Conservation (phyloP, 345 rosid species). For the Excoecaria cochinchinensis region DNA sequence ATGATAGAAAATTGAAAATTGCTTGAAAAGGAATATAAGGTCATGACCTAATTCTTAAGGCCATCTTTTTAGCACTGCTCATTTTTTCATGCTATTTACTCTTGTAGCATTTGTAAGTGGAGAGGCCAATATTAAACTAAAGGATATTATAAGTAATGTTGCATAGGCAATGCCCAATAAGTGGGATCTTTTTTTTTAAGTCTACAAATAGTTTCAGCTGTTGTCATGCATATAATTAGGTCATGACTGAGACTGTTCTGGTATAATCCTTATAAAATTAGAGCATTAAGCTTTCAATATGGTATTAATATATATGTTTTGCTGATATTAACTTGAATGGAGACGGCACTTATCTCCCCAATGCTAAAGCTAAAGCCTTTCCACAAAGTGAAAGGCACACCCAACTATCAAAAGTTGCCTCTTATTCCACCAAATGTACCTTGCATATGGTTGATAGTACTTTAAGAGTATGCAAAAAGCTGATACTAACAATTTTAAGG, state of each 20-base stretch:
- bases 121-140: slow-evolving; percentile 11
- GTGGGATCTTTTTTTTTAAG: slow-evolving; percentile 6
- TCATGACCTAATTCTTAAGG: slow-evolving; percentile 4
- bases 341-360: slow-evolving; percentile 21
- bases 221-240: slow-evolving; percentile 15
- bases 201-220: background rate
- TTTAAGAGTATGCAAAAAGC: too few species aligned
- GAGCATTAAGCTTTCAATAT: background rate
- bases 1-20: too few species aligned
- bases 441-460: background rate
- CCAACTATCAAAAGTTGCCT: slow-evolving; percentile 4
- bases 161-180: background rate
- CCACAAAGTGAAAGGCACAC: slow-evolving; percentile 26
- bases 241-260: slow-evolving; percentile 12
- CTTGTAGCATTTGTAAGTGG: slow-evolving; percentile 23
- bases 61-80: background rate
- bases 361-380: slow-evolving; percentile 2
- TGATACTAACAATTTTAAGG: too few species aligned
- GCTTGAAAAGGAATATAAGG: background rate
- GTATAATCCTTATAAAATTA: background rate
- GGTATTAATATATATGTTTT: too few species aligned
- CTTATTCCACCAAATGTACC: background rate
- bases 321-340: slow-evolving; percentile 12
- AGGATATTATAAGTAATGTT: background rate
- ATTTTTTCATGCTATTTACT: background rate